Base-by-base conservation (phyloP, 208 protist genomes). In the Leptomonas seymouri region DNA sequence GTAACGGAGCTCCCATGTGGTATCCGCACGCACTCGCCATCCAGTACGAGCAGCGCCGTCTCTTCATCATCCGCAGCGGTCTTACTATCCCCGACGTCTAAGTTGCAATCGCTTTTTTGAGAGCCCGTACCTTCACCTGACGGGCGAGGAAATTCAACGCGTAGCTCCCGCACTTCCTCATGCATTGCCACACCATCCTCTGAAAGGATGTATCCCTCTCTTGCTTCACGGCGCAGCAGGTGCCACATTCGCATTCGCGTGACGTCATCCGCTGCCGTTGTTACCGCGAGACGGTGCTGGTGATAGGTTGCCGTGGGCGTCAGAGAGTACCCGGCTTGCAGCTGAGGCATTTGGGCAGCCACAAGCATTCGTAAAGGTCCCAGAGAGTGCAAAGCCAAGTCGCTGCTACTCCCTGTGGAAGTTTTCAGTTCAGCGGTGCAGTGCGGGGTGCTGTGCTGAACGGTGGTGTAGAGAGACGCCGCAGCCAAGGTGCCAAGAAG, bases 171-270 rank as follows among this genome's bases (percentile, higher is more conserved):
- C 49, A 89, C 84, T 44, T 23, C 68, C 20, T 76, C 48, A 15
- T 76, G 78, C 56, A 75, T 70, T 21, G 56, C 14, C 21, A 97
- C 92, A 75, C 95, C 95, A 56, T 97, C 95, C 61, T 95, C 87
- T 45, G 80, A 71, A 21, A 95, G 60, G 18, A 93, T 61, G 49
- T 71, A 62, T 14, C 87, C 88, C 36, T 87, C 82, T 28, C 42
- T 30, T n/a, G 85, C 85, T 56, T 96, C 87, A 12, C 85, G 71
- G n/a, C 76, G 69, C 66, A 96, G 58, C n/a, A 96, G 76, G 67
- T 96, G 90, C 82, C 85, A 92, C 62, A 93, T 55, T 3, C 90
- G 87, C 57, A 86, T 44, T 21, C 87, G 81, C 16, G 80, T 81
- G 12, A 81, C 87, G 54, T 76, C 82, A 12, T 68, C 54, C 12